phyloP scores from a whole-genome alignment of 2,329 filamentous ascomycete genomes.

The Alternaria ventricosa region DNA sequence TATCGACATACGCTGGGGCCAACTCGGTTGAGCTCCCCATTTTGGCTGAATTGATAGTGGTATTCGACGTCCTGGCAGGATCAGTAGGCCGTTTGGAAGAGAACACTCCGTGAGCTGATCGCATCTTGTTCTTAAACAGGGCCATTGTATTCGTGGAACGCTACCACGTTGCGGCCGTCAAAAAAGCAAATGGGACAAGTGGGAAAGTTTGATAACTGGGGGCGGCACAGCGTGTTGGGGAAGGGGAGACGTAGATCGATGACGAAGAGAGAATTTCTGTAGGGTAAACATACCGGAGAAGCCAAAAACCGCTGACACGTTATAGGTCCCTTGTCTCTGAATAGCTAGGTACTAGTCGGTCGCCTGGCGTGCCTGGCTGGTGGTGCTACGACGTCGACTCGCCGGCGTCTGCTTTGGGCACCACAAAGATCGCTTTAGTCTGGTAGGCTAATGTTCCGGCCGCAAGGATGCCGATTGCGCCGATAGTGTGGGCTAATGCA shows the following conservation, averaged over 20 bases:
- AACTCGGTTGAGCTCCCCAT: slow-evolving; percentile 33
- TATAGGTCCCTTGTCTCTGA: slow-evolving; percentile 5
- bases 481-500: slow-evolving; percentile 9
- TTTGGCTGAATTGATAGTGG: slow-evolving; percentile 29
- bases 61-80: slow-evolving; percentile 27
- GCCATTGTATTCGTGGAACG: slow-evolving; percentile 13
- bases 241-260: slow-evolving; percentile 19
- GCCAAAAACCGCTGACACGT: slow-evolving; percentile 10
- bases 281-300: slow-evolving; percentile 28
- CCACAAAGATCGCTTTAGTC: slow-evolving; percentile 1
- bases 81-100: slow-evolving; percentile 31
- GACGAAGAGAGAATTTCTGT: slow-evolving; percentile 24
- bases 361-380: slow-evolving; percentile 1
- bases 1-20: slow-evolving; percentile 34
- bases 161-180: neutral
- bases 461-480: slow-evolving; percentile 3
- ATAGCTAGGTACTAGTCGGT: slow-evolving; percentile 3
- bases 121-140: slow-evolving; percentile 43
- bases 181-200: neutral
- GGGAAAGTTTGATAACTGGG: neutral
- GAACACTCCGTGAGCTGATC: slow-evolving; percentile 38
- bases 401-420: slow-evolving; percentile 7
- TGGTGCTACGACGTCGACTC: slow-evolving; percentile 4
- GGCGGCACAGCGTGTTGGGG: slow-evolving; percentile 6
- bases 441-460: slow-evolving; percentile 9